Base-by-base conservation (phyloP, 2,329 filamentous ascomycete genomes). In the Diaporthe sp. region DNA sequence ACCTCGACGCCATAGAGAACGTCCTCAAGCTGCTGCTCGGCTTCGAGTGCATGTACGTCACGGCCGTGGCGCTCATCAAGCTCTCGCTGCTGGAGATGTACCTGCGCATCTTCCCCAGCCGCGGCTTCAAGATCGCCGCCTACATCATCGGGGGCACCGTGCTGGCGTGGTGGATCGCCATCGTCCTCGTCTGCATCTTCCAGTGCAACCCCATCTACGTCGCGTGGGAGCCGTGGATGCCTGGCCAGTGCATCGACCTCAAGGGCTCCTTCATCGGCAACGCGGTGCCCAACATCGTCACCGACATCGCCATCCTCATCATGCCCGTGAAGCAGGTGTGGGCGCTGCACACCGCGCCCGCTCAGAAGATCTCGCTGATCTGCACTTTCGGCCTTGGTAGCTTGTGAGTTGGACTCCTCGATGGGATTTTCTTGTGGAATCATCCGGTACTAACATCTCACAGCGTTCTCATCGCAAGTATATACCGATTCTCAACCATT, bases 181-280 rank as follows among this genome's bases (percentile, higher is more conserved):
- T 78, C 40, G 61, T 76, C 15, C 45, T 78, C 10, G 77, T 77
- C 22, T 73, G 58, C 38, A 66, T 78, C 17, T 78, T 88, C 77
- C 85, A 86, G 78, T 87, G 85, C 77, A 79, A 77, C 2, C 85
- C 85, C 3, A 80, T 87, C 30, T 42, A 76, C 3, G 83, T 81
- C 64, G 80, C 82, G 1, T 87, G 83, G 81, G 72, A 82, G 33
- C 79, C 80, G 0, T 80, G 73, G n/a, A 73, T 82, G 6, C 28
- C 57, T 1, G 84, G 84, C 1, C 78, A 74, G 3, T 87, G 86
- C 75, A 85, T 86, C 77, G 77, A 86, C 73, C 78, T 83, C 6
- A 82, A 82, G 77, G 80, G 75, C 3, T 82, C 80, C 4, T 85
- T 87, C 67, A 82, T 87, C 66, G 84, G 83, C n/a, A 87, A 86